These are phyloP conservation scores for Blastobotrys buckinghamii DNA, from an alignment of 1,139 yeast genomes.

Conservation along the genomic window DNA sequence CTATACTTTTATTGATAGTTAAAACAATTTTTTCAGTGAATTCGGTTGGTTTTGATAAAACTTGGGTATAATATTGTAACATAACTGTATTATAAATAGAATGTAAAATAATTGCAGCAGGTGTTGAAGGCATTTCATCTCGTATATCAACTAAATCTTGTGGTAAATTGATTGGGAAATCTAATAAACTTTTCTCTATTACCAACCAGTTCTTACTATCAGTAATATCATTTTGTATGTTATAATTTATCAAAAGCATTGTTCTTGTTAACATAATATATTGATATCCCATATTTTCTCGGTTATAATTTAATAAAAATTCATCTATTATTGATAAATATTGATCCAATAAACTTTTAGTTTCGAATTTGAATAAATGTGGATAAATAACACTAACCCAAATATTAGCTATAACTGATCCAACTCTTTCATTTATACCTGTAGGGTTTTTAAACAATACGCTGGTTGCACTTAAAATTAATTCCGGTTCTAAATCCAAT, in stretches of 20 bases:
- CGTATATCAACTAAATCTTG: conserved; percentile 4
- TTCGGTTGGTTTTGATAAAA: not conserved
- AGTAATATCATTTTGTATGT: not conserved
- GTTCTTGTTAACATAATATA: not conserved
- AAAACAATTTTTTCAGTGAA: not conserved
- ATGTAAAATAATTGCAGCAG: conserved; percentile 2
- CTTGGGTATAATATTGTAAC: not conserved
- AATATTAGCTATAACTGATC: conserved; percentile 5
- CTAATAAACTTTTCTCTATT: not conserved
- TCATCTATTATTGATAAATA: not conserved
- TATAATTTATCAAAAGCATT: not conserved
- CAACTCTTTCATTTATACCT: not conserved
- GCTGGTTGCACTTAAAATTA: conserved; percentile 5
- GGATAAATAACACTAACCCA: conserved; percentile 6
- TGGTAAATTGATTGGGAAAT: not conserved
- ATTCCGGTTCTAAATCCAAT: conserved; percentile 9
- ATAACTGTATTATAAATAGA: conserved; percentile 6
- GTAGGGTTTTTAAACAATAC: not conserved
- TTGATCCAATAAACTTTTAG: not conserved
- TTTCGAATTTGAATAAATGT: not conserved
- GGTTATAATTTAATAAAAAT: not conserved
- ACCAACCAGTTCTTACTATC: no score
- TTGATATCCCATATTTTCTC: not conserved
- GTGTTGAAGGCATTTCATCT: conserved; percentile 8
- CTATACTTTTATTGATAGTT: not conserved